Evolutionary conservation across 108 stramenopile genomes (phyloP), one percentile per base, ranked within the genome.

Genomic region (Cyclotella cryptica): DNA sequence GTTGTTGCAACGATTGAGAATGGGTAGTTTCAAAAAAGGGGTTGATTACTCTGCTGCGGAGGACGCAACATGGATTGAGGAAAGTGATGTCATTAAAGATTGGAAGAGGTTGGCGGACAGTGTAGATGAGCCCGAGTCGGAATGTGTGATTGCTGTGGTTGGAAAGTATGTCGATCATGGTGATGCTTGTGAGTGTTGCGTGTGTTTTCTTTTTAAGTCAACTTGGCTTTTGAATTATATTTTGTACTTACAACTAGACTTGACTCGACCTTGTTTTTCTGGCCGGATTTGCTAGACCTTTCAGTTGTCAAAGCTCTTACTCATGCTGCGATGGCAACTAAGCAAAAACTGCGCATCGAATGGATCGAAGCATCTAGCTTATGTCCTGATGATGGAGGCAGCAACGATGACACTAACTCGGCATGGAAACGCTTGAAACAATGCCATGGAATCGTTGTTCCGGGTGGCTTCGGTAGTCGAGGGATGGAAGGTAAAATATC

Each of bases 381-480:
- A 30, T 39, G 43, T 52, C 44, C 66, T 7, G 65, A 71, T 44
- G 54, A 72, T 24, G 73, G 75, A 21, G 89, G 87, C 19, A 88
- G 89, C 12, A 55, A 67, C 24, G 47, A 81, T 55, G 55, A 78
- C 8, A 59, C 85, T 58, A 87, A 84, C 14, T 78, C 84, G 15
- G 83, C 93, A 12, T 98, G 97, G 98, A 78, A 87, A 47, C 85
- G 88, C 45, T 66, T 98, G 3, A 73, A 91, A 77, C 54, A 74
- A 49, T 80, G 87, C 28, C 86, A 96, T 66, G 96, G 95, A 0
- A 80, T 98, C 12, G 87, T 99, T 46, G 95, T 99, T 26, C 98
- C 98, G 10, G 98, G 98, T 7, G 98, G 98, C 27, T 99, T 99
- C 81, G 94, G 94, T 24, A 73, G 44, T 41, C 77, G 94, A 44